Conservation (phyloP, 192 early-diverging fungal genomes). For the Coemansia sp. region DNA sequence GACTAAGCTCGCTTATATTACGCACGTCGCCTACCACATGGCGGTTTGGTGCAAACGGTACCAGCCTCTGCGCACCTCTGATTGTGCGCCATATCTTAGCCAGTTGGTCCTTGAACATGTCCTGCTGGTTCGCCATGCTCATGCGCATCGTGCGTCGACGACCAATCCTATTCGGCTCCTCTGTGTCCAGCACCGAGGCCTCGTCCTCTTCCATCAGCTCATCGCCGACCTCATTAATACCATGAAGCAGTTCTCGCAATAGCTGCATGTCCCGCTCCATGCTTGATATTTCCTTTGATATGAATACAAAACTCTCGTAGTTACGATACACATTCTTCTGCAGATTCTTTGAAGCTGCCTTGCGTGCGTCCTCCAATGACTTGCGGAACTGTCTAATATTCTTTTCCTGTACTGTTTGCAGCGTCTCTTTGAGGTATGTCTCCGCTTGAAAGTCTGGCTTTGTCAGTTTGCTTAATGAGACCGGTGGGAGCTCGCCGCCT, state of each 20-base stretch:
- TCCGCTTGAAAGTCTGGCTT: conserved; percentile 40
- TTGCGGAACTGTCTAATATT: conserved; percentile 54
- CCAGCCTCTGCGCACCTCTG: conserved; percentile 58
- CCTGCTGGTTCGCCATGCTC: conserved; percentile 56
- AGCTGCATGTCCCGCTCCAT: conserved; percentile 70
- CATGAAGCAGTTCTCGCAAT: conserved; percentile 59
- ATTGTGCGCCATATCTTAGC: conserved; percentile 47
- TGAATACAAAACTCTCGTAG: conserved; percentile 74
- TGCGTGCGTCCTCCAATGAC: conserved; percentile 58
- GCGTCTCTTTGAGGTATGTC: conserved; percentile 42
- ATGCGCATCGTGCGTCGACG: conserved; percentile 53
- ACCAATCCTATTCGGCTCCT: conserved; percentile 2
- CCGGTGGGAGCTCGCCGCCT: conserved; percentile 26
- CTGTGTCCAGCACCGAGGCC: conserved; percentile 18
- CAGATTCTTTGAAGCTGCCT: conserved; percentile 59
- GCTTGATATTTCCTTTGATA: conserved; percentile 75
- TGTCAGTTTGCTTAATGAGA: conserved; percentile 39
- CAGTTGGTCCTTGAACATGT: conserved; percentile 55
- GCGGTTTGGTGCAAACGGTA: conserved; percentile 68
- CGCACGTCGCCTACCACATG: conserved; percentile 72
- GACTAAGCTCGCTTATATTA: conserved; percentile 77
- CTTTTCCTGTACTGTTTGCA: conserved; percentile 25
- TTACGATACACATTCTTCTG: conserved; percentile 72
- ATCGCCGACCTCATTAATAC: conserved; percentile 61
- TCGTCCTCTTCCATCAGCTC: conserved; percentile 54